These are phyloP conservation scores for Myxozyma kluyveri DNA, from an alignment of 805 yeast genomes.

Conservation along the genomic window DNA sequence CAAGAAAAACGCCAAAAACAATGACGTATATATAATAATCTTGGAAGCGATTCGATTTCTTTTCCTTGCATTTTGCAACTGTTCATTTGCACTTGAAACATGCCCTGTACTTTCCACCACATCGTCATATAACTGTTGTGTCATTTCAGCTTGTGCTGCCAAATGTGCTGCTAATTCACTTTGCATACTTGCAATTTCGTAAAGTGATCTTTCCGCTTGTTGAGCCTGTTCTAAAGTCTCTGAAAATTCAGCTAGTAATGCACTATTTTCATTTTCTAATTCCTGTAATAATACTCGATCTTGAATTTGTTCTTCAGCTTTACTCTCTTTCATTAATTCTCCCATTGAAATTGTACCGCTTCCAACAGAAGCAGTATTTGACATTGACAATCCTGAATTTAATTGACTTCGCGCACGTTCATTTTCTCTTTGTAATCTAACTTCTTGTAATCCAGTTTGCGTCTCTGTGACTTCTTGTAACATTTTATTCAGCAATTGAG, in stretches of 20 bases:
- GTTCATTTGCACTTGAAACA: slow-evolving; percentile 66
- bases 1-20: slow-evolving; percentile 55
- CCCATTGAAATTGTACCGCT: neutral
- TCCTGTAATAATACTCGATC: slow-evolving; percentile 32
- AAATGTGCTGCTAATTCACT: slow-evolving; percentile 72
- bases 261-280: slow-evolving; percentile 39
- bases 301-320: neutral
- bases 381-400: slow-evolving; percentile 7
- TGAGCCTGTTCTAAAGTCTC: slow-evolving; percentile 40
- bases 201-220: slow-evolving; percentile 42
- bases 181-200: slow-evolving; percentile 71
- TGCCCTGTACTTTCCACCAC: slow-evolving; percentile 67
- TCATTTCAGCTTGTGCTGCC: slow-evolving; percentile 67
- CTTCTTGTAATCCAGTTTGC: slow-evolving; percentile 40
- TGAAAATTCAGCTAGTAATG: slow-evolving; percentile 40
- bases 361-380: neutral
- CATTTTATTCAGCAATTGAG: slow-evolving; percentile 37
- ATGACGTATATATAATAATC: slow-evolving; percentile 53
- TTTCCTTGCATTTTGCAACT: slow-evolving; percentile 63
- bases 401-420: slow-evolving; percentile 32
- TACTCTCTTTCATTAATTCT: neutral
- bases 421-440: slow-evolving; percentile 36
- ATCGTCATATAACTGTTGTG: slow-evolving; percentile 59
- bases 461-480: slow-evolving; percentile 36
- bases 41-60: slow-evolving; percentile 62